Conservation (phyloP, 306 rosid species). For the Mimosa pudica region DNA sequence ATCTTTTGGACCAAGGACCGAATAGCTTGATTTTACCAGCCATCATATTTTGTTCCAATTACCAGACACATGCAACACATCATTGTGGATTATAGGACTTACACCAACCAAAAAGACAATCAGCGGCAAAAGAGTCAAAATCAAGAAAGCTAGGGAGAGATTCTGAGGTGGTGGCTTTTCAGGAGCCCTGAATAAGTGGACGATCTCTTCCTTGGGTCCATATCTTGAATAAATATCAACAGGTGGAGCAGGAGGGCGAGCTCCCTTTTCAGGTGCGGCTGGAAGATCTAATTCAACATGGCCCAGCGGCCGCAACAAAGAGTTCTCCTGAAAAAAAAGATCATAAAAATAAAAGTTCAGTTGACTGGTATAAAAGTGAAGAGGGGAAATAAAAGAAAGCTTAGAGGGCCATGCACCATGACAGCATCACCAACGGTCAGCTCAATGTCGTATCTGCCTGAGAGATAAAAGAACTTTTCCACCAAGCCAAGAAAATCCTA, state of each 20-base stretch:
- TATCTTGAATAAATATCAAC: conserved; percentile 76
- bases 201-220: conserved; percentile 87
- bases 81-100: conserved; percentile 44
- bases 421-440: conserved; percentile 90
- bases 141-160: conserved; percentile 85
- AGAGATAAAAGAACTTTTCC: conserved; percentile 88
- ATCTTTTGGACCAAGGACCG: not conserved
- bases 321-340: conserved; percentile 76
- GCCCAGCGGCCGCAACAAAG: conserved; percentile 75
- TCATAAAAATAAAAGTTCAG: conserved; percentile 17
- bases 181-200: conserved; percentile 85
- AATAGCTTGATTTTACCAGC: not conserved
- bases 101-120: conserved; percentile 90
- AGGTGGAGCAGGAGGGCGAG: conserved; percentile 73
- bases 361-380: conserved; percentile 13
- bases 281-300: conserved; percentile 89
- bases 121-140: conserved; percentile 71
- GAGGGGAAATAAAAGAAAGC: conserved; percentile 4
- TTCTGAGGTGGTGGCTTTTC: conserved; percentile 86
- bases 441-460: conserved; percentile 85
- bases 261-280: conserved; percentile 88
- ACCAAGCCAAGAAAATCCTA: conserved; percentile 95
- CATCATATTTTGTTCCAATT: not conserved
- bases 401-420: conserved; percentile 65
- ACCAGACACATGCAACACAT: not conserved